A percentile compares a stretch with the other conserved stretches of the same genome.
Evolutionary conservation across 1,284 basidiomycete genomes (phyloP).

Genomic region (Cystobasidium sp.): DNA sequence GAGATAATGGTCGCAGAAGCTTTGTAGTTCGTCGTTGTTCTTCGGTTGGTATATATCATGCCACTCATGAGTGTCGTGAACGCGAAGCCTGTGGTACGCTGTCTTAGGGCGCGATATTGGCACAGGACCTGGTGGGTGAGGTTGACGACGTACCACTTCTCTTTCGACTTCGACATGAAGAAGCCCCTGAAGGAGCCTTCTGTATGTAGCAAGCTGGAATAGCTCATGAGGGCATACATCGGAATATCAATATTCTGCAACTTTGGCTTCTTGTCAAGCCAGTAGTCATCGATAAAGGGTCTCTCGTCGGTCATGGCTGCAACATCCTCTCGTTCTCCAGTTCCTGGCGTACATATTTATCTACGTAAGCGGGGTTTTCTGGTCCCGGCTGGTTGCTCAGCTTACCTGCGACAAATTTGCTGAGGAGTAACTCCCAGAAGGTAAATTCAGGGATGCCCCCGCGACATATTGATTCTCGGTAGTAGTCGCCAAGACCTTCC

Average conservation of each 20-base stretch:
- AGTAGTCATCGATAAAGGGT: slow-evolving; percentile 39
- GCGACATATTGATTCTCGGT: slow-evolving; percentile 14
- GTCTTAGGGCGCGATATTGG: background rate
- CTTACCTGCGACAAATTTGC: background rate
- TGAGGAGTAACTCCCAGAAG: slow-evolving; percentile 2
- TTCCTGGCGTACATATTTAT: background rate
- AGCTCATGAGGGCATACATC: slow-evolving; percentile 13
- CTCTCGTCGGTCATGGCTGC: slow-evolving; percentile 7
- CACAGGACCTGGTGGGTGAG: background rate
- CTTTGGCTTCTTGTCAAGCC: slow-evolving; percentile 17
- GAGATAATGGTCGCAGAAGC: slow-evolving; percentile 51
- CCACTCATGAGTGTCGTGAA: slow-evolving; percentile 37
- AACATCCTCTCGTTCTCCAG: slow-evolving; percentile 3
- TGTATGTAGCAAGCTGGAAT: slow-evolving; percentile 43
- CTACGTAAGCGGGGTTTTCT: background rate
- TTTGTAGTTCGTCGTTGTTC: slow-evolving; percentile 45
- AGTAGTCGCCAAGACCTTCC: slow-evolving; percentile 28
- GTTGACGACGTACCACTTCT: slow-evolving; percentile 45
- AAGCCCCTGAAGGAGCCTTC: slow-evolving; percentile 45
- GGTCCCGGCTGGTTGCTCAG: background rate
- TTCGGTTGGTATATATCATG: slow-evolving; percentile 40
- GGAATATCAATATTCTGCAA: slow-evolving; percentile 34
- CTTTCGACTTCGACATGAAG: slow-evolving; percentile 42
- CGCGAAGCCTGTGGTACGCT: background rate
- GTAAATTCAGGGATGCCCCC: slow-evolving; percentile 26